Conservation (phyloP, 1,284 basidiomycete genomes). For the Caloboletus firmus region DNA sequence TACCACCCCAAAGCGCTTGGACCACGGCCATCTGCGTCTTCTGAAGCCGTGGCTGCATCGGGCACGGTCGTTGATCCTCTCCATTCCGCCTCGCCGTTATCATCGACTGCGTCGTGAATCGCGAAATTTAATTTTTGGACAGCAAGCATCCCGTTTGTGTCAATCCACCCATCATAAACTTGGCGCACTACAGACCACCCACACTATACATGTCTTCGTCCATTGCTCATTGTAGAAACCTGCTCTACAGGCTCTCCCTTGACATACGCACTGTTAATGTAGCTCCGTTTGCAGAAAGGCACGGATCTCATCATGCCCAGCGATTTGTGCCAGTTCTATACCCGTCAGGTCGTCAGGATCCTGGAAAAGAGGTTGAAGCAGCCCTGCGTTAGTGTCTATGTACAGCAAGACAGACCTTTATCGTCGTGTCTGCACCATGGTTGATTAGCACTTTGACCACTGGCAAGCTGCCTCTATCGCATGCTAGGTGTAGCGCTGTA, state of each 20-base stretch:
- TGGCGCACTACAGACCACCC: neutral
- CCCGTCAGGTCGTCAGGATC: slow-evolving; percentile 73
- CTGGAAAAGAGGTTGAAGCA: slow-evolving; percentile 38
- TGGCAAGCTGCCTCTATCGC: slow-evolving; percentile 70
- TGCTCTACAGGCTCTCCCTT: neutral
- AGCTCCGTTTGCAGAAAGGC: slow-evolving; percentile 42
- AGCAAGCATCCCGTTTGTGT: neutral
- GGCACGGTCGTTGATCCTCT: neutral
- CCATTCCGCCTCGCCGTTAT: neutral
- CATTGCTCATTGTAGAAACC: slow-evolving; percentile 10
- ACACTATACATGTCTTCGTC: slow-evolving; percentile 2
- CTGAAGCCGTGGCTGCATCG: neutral
- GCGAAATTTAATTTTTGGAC: neutral
- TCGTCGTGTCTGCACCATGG: slow-evolving; percentile 59
- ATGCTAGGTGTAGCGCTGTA: slow-evolving; percentile 81
- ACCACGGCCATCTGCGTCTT: slow-evolving; percentile 8
- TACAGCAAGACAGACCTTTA: slow-evolving; percentile 50
- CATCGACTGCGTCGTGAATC: slow-evolving; percentile 12
- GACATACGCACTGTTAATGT: slow-evolving; percentile 17
- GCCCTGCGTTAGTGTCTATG: neutral
- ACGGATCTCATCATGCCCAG: slow-evolving; percentile 64
- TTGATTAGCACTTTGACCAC: slow-evolving; percentile 62
- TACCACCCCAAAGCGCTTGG: slow-evolving; percentile 43
- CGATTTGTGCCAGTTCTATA: slow-evolving; percentile 62
- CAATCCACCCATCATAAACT: neutral